These are phyloP conservation scores for Penicillium italicum DNA, from an alignment of 2,329 filamentous ascomycete species.

Conservation along the genomic window DNA sequence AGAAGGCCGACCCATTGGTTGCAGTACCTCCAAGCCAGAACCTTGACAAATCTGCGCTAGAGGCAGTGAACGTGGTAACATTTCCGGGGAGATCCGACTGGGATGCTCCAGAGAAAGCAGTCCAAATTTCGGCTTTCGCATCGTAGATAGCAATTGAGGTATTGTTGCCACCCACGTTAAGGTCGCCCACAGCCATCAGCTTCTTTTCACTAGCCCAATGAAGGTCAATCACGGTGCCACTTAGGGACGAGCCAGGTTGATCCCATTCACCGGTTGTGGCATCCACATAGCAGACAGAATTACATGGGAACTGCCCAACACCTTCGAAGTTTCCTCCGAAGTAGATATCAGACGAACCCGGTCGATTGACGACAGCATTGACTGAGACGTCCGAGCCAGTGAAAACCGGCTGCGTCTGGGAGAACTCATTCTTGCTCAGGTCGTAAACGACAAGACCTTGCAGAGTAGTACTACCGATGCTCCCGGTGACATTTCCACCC, in stretches of 20 bases:
- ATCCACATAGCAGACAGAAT: constrained; percentile 76
- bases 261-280: constrained; percentile 71
- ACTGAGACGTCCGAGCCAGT: constrained; percentile 68
- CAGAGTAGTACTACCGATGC: constrained; percentile 58
- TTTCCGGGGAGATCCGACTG: constrained; percentile 65
- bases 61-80: constrained; percentile 70
- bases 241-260: constrained; percentile 68
- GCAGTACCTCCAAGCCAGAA: constrained; percentile 79
- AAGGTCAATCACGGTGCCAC: constrained; percentile 67
- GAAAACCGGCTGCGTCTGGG: constrained; percentile 68
- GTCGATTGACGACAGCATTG: constrained; percentile 69
- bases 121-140: constrained; percentile 63
- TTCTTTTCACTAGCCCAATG: constrained; percentile 70
- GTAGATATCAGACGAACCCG: constrained; percentile 69
- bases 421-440: constrained; percentile 60
- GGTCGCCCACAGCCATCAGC: constrained; percentile 72
- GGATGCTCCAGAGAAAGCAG: constrained; percentile 53
- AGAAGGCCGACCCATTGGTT: constrained; percentile 65
- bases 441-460: constrained; percentile 79
- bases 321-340: constrained; percentile 81
- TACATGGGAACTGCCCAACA: constrained; percentile 78
- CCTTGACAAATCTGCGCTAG: constrained; percentile 65
- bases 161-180: constrained; percentile 63
- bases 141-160: constrained; percentile 72
- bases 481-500: constrained; percentile 73